Base-by-base conservation (phyloP, 768 basidiomycete species). In the Sporobolomyces roseus region DNA sequence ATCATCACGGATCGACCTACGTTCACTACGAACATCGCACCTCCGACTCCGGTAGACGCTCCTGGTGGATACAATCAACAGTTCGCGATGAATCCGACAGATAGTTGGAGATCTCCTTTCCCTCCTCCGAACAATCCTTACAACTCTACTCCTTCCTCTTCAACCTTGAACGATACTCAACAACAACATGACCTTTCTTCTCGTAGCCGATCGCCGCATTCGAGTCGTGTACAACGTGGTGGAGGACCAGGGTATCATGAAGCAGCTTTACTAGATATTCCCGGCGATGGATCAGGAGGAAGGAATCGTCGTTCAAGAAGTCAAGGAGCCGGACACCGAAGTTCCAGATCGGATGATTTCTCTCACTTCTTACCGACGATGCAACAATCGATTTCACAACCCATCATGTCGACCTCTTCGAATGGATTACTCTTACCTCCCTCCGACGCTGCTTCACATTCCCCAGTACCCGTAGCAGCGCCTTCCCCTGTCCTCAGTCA, bases 321-420 rank as follows among this genome's bases (percentile, higher is more conserved):
- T 32, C 68, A 69, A 25, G 68, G 62, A 3, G 35, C 50, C 0
- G 68, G 68, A 0, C 68, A 69, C n/a, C 61, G 67, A 8, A 29
- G 43, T 3, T 63, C 63, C 10, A 64, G 60, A 52, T 69, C 68
- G 36, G 68, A 69, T 58, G 68, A 69, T 32, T 55, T 69, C 10
- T 52, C 68, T 25, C 68, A 64, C 58, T 50, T 69, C 27, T 45
- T 69, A 25, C 51, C 61, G 21, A 36, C 61, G 30, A 9, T 52
- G 29, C 27, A 25, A 41, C 36, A 33, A 9, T 33, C 55, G 29
- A 38, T 51, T 49, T 38, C 48, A n/a, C 65, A 45, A 27, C 58
- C 30, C 23, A 10, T n/a, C 25, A 3, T 19, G 27, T n/a, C 43
- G 43, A 60, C 58, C 4, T 32, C 58, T 49, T n/a, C 58, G 27